phyloP scores from a whole-genome alignment of 176 grass and related monocot genomes.

The Triticum turgidum region DNA sequence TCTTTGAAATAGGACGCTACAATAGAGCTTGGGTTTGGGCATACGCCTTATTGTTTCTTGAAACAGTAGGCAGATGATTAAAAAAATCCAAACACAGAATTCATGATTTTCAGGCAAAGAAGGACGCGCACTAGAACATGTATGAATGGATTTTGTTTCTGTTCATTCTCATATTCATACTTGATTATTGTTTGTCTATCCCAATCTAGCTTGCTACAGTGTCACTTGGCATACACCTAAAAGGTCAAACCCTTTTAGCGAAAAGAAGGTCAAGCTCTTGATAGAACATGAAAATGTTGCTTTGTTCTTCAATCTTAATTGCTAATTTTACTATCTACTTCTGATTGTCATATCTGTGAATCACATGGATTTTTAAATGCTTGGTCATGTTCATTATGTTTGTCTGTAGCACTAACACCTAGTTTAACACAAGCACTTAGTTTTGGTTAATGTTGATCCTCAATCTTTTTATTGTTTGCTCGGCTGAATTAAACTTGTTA shows the following conservation, averaged over 20 bases:
- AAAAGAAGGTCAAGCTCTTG: neutral
- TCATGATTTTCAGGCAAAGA: neutral
- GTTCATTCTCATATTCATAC: neutral
- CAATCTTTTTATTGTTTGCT: neutral
- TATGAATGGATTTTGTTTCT: neutral
- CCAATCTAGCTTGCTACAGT: neutral
- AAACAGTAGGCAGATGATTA: neutral
- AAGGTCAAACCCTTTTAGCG: neutral
- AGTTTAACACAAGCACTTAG: slow-evolving; percentile 13
- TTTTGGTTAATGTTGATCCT: neutral
- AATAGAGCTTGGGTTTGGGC: neutral
- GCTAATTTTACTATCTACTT: neutral
- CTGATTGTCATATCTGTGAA: neutral
- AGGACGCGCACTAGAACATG: neutral
- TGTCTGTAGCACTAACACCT: neutral
- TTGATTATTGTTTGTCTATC: neutral
- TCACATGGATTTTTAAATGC: neutral
- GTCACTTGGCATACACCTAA: neutral
- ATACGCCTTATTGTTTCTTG: neutral
- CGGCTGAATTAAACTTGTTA: neutral
- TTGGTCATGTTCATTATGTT: slow-evolving; percentile 4
- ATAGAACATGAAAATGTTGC: neutral
- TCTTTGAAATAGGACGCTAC: neutral
- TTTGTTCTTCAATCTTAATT: neutral
- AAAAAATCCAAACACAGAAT: neutral